phyloP scores from a whole-genome alignment of 2,329 filamentous ascomycete species.

The Neonectria ditissima region DNA sequence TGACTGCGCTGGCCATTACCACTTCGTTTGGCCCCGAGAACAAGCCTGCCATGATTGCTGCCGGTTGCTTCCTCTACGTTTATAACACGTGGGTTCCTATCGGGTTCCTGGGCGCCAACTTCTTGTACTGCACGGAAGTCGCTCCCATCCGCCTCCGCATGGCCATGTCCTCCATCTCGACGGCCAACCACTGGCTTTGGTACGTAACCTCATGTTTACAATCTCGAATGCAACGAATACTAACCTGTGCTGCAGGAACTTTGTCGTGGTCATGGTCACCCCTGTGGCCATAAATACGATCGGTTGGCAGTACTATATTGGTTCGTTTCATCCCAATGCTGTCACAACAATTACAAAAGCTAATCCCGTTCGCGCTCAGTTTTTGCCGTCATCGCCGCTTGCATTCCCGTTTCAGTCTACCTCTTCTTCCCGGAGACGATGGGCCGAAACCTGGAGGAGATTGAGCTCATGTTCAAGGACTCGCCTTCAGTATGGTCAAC shows the following conservation, averaged over 20 bases:
- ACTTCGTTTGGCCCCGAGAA: constrained; percentile 31
- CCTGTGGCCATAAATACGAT: constrained; percentile 71
- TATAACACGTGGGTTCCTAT: constrained; percentile 76
- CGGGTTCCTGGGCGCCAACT: constrained; percentile 71
- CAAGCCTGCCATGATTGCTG: constrained; percentile 33
- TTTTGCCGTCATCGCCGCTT: constrained; percentile 56
- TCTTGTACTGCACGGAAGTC: constrained; percentile 66
- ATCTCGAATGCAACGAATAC: background rate
- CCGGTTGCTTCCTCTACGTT: constrained; percentile 66
- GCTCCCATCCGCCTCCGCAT: constrained; percentile 59
- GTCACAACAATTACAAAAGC: too few relatives aligned
- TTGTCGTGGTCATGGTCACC: constrained; percentile 69
- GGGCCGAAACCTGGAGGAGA: constrained; percentile 61
- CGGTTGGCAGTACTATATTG: constrained; percentile 57
- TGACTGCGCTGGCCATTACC: constrained; percentile 37
- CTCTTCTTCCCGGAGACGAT: constrained; percentile 57
- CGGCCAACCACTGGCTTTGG: constrained; percentile 48
- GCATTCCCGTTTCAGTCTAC: constrained; percentile 56
- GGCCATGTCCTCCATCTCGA: constrained; percentile 64
- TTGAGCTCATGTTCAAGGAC: constrained; percentile 56
- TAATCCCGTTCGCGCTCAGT: constrained; percentile 41
- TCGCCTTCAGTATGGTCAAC: constrained; percentile 52
- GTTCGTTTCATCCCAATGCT: too few relatives aligned
- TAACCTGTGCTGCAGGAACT: constrained; percentile 43
- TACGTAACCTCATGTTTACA: constrained; percentile 9